phyloP scores from a whole-genome alignment of 2,329 filamentous ascomycete genomes.

The Aspergillus sp. region DNA sequence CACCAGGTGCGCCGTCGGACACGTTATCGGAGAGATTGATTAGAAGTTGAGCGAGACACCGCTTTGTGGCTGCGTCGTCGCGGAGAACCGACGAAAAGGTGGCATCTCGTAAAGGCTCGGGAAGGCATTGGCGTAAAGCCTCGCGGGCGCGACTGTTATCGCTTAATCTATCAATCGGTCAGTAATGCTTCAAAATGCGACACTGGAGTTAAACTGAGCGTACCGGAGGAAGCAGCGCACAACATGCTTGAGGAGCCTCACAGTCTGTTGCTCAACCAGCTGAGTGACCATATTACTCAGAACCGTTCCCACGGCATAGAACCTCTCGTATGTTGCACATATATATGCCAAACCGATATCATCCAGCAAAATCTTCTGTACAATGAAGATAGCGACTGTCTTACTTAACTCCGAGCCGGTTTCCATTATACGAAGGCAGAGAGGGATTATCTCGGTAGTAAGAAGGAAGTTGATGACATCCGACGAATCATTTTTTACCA shows the following conservation, averaged over 20 bases:
- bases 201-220: slow-evolving; percentile 30
- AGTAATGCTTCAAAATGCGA: background rate
- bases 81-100: slow-evolving; percentile 96
- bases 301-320: slow-evolving; percentile 96
- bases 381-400: slow-evolving; percentile 98
- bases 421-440: slow-evolving; percentile 98
- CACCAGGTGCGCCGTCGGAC: slow-evolving; percentile 49
- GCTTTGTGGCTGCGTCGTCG: slow-evolving; percentile 95
- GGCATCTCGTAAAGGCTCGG: slow-evolving; percentile 96
- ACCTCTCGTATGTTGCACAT: slow-evolving; percentile 96
- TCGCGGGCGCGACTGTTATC: slow-evolving; percentile 96
- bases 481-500: slow-evolving; percentile 98
- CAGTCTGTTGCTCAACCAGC: slow-evolving; percentile 95
- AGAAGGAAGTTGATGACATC: slow-evolving; percentile 99
- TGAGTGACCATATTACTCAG: slow-evolving; percentile 98
- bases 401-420: slow-evolving; percentile 97
- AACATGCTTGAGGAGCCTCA: slow-evolving; percentile 92
- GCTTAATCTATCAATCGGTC: slow-evolving; percentile 63
- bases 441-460: slow-evolving; percentile 96
- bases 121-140: slow-evolving; percentile 90
- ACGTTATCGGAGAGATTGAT: slow-evolving; percentile 95
- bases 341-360: slow-evolving; percentile 98
- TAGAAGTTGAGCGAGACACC: slow-evolving; percentile 92
- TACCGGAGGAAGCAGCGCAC: slow-evolving; percentile 95
- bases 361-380: slow-evolving; percentile 96